A percentile compares a stretch with the other conserved stretches of the same genome.
Evolutionary conservation across 768 basidiomycete genomes (phyloP).

Genomic region (Pulveroboletus sp.): DNA sequence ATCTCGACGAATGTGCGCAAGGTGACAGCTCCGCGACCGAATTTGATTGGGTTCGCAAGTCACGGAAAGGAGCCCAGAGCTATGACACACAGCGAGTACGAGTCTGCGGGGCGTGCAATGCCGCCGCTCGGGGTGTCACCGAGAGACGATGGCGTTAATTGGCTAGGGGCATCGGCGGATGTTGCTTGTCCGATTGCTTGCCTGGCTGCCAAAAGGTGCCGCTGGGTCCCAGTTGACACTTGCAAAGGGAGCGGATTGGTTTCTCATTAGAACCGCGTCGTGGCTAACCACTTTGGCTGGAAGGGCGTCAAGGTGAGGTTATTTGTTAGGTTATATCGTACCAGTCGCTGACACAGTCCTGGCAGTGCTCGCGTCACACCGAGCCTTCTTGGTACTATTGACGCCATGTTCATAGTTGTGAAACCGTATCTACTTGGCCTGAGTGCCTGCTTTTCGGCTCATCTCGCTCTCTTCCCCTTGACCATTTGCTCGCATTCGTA

Average conservation of each 20-base stretch:
- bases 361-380: background rate
- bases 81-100: conserved; percentile 26
- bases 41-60: conserved; percentile 46
- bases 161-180: background rate
- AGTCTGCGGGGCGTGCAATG: conserved; percentile 32
- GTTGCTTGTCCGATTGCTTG: background rate
- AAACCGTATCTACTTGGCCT: background rate
- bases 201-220: background rate
- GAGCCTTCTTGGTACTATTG: background rate
- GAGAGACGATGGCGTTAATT: conserved; percentile 25
- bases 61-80: conserved; percentile 21
- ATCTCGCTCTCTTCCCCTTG: background rate
- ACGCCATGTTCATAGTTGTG: background rate
- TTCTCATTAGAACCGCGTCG: background rate
- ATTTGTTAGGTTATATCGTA: background rate
- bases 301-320: conserved; percentile 5
- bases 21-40: conserved; percentile 21
- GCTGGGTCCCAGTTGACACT: conserved; percentile 1
- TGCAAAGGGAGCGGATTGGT: background rate
- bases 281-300: background rate
- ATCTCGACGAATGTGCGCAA: conserved; percentile 19
- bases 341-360: background rate
- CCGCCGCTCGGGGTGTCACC: conserved; percentile 22
- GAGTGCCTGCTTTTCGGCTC: background rate
- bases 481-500: background rate